phyloP scores from a whole-genome alignment of 208 protist species.

The Leishmania amazonensis region DNA sequence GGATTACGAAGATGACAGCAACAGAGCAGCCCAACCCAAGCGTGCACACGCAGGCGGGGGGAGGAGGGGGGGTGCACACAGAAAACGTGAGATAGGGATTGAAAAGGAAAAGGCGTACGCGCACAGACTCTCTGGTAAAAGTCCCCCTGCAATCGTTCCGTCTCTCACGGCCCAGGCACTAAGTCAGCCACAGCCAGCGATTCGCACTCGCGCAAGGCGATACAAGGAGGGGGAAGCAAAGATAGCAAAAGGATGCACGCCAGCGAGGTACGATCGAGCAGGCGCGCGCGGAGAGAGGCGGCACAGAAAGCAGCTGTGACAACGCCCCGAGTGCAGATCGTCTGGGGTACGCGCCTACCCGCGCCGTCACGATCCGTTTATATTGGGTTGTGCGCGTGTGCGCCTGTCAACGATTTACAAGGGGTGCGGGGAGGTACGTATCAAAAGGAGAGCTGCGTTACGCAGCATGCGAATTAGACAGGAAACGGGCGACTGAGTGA shows the following conservation, averaged over 20 bases:
- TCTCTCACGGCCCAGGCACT: background rate
- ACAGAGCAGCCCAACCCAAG: background rate
- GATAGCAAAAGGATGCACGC: background rate
- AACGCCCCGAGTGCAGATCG: background rate
- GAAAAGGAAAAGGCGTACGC: background rate
- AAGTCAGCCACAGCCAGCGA: background rate
- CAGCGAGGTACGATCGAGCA: background rate
- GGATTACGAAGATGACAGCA: background rate
- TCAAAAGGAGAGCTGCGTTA: background rate
- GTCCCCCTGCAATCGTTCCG: background rate
- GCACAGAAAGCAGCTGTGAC: background rate
- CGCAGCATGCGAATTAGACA: background rate
- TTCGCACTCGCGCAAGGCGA: background rate
- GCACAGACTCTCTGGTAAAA: background rate
- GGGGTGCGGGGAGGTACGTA: background rate
- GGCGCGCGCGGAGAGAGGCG: background rate
- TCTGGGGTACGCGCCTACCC: background rate
- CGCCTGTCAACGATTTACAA: background rate
- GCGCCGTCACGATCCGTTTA: background rate
- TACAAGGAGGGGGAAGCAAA: background rate
- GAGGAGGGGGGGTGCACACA: background rate
- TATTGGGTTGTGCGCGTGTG: background rate
- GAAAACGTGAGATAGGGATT: background rate
- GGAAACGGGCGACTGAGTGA: background rate
- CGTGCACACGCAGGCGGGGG: background rate